Percentiles rank a stretch among this genome's conserved stretches.
phyloP scores from a whole-genome alignment of 257 asterid genomes.

The Petunia secreta region DNA sequence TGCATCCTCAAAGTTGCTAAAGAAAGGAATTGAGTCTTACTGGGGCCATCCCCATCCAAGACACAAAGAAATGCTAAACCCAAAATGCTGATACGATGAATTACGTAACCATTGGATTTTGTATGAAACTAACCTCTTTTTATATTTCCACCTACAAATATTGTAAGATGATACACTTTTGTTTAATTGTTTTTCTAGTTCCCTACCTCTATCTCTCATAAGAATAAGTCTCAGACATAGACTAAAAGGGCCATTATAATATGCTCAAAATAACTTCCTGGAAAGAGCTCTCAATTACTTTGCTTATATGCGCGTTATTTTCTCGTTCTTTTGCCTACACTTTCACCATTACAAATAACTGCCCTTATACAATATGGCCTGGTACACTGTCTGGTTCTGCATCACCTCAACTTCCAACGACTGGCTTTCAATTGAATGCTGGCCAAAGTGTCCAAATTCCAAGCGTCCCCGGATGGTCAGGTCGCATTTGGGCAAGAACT shows the following conservation, averaged over 20 bases:
- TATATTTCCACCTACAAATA: constrained; percentile 45
- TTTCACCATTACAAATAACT: constrained; percentile 62
- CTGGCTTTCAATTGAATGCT: constrained; percentile 69
- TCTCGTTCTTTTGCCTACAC: constrained; percentile 45
- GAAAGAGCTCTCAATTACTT: constrained; percentile 28
- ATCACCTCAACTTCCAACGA: constrained; percentile 64
- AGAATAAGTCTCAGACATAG: neutral
- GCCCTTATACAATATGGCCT: constrained; percentile 84
- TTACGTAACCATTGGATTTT: constrained; percentile 39
- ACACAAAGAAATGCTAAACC: constrained; percentile 74
- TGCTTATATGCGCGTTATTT: constrained; percentile 31
- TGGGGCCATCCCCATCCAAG: constrained; percentile 62
- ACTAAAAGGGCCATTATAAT: constrained; percentile 13
- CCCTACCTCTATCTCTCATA: neutral
- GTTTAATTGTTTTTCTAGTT: neutral
- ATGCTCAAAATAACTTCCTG: constrained; percentile 44
- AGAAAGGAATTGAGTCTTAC: constrained; percentile 63
- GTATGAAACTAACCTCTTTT: neutral
- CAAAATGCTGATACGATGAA: constrained; percentile 51
- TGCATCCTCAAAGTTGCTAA: constrained; percentile 29
- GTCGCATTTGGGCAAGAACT: constrained; percentile 86
- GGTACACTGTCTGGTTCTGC: constrained; percentile 78
- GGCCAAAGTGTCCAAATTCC: constrained; percentile 63
- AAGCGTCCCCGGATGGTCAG: constrained; percentile 71
- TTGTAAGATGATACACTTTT: neutral